These are phyloP conservation scores for Fusarium sulawesiense DNA, from an alignment of 2,329 filamentous ascomycete genomes.

Conservation along the genomic window DNA sequence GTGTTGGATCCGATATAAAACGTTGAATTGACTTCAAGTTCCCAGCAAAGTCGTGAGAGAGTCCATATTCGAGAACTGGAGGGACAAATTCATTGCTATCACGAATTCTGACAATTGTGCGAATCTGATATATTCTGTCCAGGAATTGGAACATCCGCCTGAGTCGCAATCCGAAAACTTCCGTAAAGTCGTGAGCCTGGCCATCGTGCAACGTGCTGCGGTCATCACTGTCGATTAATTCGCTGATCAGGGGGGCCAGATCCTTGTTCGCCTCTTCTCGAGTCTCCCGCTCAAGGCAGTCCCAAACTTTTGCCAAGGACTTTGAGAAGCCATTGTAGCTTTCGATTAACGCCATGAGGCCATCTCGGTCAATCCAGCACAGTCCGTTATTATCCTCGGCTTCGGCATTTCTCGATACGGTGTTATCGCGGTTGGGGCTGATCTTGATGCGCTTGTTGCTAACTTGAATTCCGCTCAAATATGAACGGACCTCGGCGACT, in stretches of 20 bases:
- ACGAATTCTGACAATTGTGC: constrained; percentile 44
- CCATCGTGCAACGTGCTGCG: constrained; percentile 22
- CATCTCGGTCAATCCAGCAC: constrained; percentile 45
- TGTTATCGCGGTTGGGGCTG: constrained; percentile 23
- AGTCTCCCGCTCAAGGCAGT: constrained; percentile 25
- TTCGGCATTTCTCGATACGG: background rate
- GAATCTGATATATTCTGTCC: constrained; percentile 46
- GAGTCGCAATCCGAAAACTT: constrained; percentile 40
- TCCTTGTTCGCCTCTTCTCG: constrained; percentile 45
- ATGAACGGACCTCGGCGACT: constrained; percentile 43
- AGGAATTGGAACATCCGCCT: constrained; percentile 36
- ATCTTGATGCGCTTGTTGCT: constrained; percentile 47
- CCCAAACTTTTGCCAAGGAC: constrained; percentile 38
- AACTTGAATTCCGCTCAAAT: constrained; percentile 36
- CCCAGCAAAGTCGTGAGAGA: constrained; percentile 22
- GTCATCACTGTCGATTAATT: constrained; percentile 41
- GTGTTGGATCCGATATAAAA: constrained; percentile 45
- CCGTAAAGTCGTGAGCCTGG: constrained; percentile 35
- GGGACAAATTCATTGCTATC: constrained; percentile 43
- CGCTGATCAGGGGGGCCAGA: constrained; percentile 37
- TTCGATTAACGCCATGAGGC: constrained; percentile 39
- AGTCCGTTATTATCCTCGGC: constrained; percentile 10
- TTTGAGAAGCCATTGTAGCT: constrained; percentile 41
- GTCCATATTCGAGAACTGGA: constrained; percentile 38
- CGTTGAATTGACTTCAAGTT: constrained; percentile 38